Evolutionary conservation across 495 filamentous ascomycete species (phyloP), one percentile per base, ranked within the genome.

Genomic region (Penicillium ucsense): DNA sequence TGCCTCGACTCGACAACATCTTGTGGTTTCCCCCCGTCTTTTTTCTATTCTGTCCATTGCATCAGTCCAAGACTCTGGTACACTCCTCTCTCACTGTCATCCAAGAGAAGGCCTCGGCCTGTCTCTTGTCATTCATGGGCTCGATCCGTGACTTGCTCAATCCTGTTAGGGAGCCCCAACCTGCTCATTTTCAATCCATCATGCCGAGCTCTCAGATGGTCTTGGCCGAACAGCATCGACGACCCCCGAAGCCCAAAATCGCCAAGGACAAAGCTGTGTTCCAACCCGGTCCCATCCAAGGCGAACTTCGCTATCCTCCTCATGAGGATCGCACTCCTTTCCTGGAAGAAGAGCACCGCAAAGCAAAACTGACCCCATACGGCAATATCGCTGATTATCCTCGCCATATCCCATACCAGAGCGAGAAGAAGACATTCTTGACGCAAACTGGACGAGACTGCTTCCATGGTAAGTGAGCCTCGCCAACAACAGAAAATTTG

Each of bases 391-490:
- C 65, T 36, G 67, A 82, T 3, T 88, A 74, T 53, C 78, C 75
- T 44, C 78, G 82, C 38, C 86, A 86, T 44, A 95, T 96, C 46
- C 92, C 92, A 0, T 98, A 97, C 65, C 86, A 84, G 44, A 95
- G 90, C 56, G 84, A 87, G 49, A 98, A 96, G 73, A 94, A 91
- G 68, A 70, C 77, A 12, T 92, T 98, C 51, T 77, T 81, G 44
- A 77, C 83, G 56, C 89, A 82, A 66, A 97, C 91, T 7, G 88
- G 88, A 5, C 75, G 89, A 47, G 86, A 90, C 53, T 82, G 81
- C 45, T 89, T 98, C 57, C 84, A 96, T 74, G 87, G 92, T 94
- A 29, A 31, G 39, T 37, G 4, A 2, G 36, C 31, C 12, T 28
- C 12, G 10, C 35, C 6, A 10, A 28, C 6, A n/a, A n/a, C n/a